phyloP scores from a whole-genome alignment of 495 filamentous ascomycete genomes.

The Hyaloscypha bicolor region DNA sequence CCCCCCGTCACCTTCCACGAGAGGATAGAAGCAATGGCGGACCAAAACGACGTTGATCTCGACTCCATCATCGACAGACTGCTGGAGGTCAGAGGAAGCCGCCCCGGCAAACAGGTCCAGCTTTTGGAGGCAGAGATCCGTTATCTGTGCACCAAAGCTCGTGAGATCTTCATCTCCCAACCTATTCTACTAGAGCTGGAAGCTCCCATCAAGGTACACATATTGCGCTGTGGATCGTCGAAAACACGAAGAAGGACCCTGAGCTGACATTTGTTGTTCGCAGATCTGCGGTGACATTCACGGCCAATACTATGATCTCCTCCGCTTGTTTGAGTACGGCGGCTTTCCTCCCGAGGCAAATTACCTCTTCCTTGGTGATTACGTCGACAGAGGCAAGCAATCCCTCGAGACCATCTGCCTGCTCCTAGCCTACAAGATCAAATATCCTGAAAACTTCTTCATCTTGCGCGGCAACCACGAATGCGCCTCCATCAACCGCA shows the following conservation, averaged over 20 bases:
- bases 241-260: not conserved
- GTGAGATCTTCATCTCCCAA: conserved; percentile 99
- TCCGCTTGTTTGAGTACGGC: conserved; percentile 97
- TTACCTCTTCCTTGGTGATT: conserved; percentile 99
- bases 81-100: conserved; percentile 95
- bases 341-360: conserved; percentile 99
- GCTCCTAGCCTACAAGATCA: conserved; percentile 98
- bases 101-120: conserved; percentile 98
- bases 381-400: conserved; percentile 99
- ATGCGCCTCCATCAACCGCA: conserved; percentile 99
- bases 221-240: conserved; percentile 12
- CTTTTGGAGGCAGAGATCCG: conserved; percentile 96
- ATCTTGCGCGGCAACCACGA: conserved; percentile 98
- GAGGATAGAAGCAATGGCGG: conserved; percentile 73
- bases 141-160: conserved; percentile 96
- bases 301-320: conserved; percentile 97
- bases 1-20: conserved; percentile 27
- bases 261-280: conserved; percentile 5
- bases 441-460: conserved; percentile 99
- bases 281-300: conserved; percentile 99
- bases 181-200: conserved; percentile 97
- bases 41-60: conserved; percentile 95
- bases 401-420: conserved; percentile 99
- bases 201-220: conserved; percentile 93
- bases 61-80: conserved; percentile 99